Evolutionary conservation across 225 moss, liverwort and hornwort species (phyloP).

Genomic region (Pseudisothecium myosuroides): DNA sequence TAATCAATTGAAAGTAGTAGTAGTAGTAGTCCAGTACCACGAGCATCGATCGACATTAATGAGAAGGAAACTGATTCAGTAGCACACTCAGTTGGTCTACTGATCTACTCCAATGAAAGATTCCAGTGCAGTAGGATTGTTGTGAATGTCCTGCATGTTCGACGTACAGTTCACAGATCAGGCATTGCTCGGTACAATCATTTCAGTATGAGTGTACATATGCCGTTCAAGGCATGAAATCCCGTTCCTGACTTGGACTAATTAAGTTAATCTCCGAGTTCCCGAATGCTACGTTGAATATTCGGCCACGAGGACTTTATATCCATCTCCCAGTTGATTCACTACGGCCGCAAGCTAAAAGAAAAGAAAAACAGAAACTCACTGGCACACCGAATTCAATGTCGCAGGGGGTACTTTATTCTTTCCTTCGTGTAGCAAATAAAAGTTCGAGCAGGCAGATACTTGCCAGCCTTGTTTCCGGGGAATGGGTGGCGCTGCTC

Average conservation of each 20-base stretch:
- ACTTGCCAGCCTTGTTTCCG: too few relatives aligned
- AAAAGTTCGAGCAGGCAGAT: too few relatives aligned
- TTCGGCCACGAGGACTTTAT: background rate
- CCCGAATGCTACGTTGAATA: background rate
- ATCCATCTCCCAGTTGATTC: background rate
- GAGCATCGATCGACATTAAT: background rate
- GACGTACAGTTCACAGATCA: background rate
- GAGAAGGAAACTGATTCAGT: background rate
- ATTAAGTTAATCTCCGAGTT: background rate
- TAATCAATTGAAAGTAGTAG: background rate
- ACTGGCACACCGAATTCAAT: background rate
- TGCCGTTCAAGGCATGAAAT: background rate
- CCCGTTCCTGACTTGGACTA: background rate
- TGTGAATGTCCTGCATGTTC: background rate
- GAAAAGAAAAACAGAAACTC: background rate
- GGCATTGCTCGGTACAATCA: background rate
- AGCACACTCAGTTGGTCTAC: too few relatives aligned
- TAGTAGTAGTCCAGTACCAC: background rate
- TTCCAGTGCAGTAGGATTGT: background rate
- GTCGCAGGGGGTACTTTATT: too few relatives aligned
- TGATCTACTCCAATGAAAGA: background rate
- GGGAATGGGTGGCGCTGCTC: too few relatives aligned
- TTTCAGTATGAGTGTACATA: background rate
- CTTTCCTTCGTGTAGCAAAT: background rate
- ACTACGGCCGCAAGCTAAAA: background rate